Conservation (phyloP, 345 rosid species). For the Populus deltoides region DNA sequence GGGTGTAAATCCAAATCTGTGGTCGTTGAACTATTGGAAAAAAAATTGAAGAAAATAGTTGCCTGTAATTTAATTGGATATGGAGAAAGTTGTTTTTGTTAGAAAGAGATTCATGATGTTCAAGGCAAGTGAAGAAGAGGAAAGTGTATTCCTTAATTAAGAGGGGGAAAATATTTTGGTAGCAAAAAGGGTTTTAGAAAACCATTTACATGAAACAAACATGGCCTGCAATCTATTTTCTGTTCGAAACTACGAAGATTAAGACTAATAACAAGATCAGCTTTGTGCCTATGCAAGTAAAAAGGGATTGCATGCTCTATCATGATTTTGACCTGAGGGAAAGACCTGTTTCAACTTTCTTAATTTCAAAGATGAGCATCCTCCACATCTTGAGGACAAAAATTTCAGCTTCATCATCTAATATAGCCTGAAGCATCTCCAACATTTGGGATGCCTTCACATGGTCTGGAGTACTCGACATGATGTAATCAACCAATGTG, state of each 20-base stretch:
- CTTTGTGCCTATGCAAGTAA: neutral
- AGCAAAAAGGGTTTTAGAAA: too few species aligned
- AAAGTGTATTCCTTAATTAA: too few species aligned
- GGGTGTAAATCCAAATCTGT: too few species aligned
- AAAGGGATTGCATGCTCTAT: neutral
- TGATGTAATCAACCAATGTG: conserved; percentile 82
- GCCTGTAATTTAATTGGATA: too few species aligned
- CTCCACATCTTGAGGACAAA: conserved; percentile 99
- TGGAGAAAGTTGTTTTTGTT: too few species aligned
- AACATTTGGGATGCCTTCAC: conserved; percentile 89
- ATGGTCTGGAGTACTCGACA: conserved; percentile 75
- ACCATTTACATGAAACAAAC: neutral
- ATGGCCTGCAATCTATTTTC: neutral
- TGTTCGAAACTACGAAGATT: neutral
- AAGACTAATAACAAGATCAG: neutral
- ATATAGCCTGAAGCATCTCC: conserved; percentile 76
- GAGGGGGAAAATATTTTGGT: too few species aligned
- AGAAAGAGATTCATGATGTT: too few species aligned
- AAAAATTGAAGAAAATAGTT: too few species aligned
- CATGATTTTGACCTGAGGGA: conserved; percentile 56
- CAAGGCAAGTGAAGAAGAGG: too few species aligned
- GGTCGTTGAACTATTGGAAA: too few species aligned
- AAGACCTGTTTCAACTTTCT: conserved; percentile 81
- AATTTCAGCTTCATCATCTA: conserved; percentile 98
- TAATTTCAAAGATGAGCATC: conserved; percentile 95